Evolutionary conservation across 768 basidiomycete genomes (phyloP).

Genomic region (Dentipellis sp.): DNA sequence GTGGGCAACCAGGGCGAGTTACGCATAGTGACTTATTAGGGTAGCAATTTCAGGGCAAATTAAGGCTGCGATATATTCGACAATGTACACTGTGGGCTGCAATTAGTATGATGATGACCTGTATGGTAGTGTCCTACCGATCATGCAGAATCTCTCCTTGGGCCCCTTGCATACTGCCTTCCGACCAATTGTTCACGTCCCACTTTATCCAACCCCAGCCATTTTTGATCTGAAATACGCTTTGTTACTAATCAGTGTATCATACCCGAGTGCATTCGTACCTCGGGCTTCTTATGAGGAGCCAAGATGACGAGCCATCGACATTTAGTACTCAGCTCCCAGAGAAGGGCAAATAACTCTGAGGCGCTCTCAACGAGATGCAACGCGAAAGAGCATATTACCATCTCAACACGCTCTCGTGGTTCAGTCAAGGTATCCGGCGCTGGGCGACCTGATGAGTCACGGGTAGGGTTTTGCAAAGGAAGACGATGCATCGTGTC

Average conservation of each 20-base stretch:
- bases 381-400: slow-evolving; percentile 66
- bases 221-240: slow-evolving; percentile 42
- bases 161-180: slow-evolving; percentile 30
- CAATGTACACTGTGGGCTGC: slow-evolving; percentile 34
- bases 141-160: slow-evolving; percentile 40
- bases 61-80: slow-evolving; percentile 40
- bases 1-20: too few species aligned
- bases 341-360: slow-evolving; percentile 54
- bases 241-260: neutral
- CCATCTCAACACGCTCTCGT: slow-evolving; percentile 41
- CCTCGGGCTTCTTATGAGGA: slow-evolving; percentile 73
- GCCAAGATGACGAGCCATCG: slow-evolving; percentile 62
- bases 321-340: slow-evolving; percentile 51
- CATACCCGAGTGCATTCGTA: slow-evolving; percentile 17
- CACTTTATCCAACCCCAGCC: slow-evolving; percentile 37
- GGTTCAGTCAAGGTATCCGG: neutral
- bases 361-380: slow-evolving; percentile 57
- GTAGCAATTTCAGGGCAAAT: slow-evolving; percentile 6
- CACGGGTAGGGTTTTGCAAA: neutral
- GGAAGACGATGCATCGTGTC: neutral
- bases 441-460: neutral
- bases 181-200: slow-evolving; percentile 36
- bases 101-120: neutral
- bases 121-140: slow-evolving; percentile 23
- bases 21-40: too few species aligned